phyloP scores from a whole-genome alignment of 1,284 basidiomycete genomes.

The Singerocomus rubriflavus region DNA sequence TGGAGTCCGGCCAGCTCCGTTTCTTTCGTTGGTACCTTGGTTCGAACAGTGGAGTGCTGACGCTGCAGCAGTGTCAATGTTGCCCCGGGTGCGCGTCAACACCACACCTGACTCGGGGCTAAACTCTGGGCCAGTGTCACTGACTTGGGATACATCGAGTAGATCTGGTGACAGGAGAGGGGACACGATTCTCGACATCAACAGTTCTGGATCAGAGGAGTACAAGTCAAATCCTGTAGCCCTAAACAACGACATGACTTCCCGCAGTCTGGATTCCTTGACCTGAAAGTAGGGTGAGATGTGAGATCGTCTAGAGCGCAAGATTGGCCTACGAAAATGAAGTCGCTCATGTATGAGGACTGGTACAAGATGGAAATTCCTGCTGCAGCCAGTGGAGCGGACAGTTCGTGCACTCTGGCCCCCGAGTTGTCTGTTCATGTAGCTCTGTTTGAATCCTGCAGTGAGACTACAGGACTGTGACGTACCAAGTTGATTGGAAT shows the following conservation, averaged over 20 bases:
- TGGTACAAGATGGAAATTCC: conserved; percentile 85
- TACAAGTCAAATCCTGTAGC: conserved; percentile 68
- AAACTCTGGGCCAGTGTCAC: conserved; percentile 37
- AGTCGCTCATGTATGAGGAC: conserved; percentile 83
- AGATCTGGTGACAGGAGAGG: conserved; percentile 36
- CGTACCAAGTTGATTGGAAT: conserved; percentile 62
- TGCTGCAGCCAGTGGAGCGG: conserved; percentile 72
- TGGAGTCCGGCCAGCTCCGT: conserved; percentile 4
- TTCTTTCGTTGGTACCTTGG: conserved; percentile 9
- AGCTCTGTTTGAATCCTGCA: conserved; percentile 5
- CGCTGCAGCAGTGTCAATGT: conserved; percentile 32
- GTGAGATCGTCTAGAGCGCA: neutral
- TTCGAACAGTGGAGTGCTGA: conserved; percentile 26
- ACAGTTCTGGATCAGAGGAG: conserved; percentile 47
- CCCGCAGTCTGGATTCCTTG: conserved; percentile 59
- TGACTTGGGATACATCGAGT: conserved; percentile 38
- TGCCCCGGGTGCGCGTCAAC: conserved; percentile 43
- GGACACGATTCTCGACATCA: conserved; percentile 37
- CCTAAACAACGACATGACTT: conserved; percentile 59
- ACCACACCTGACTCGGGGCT: conserved; percentile 39
- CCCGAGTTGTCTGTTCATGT: conserved; percentile 56
- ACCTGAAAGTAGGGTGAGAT: conserved; percentile 42
- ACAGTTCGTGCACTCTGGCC: conserved; percentile 74
- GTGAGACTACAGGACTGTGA: conserved; percentile 9
- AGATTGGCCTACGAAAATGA: conserved; percentile 61